phyloP scores from a whole-genome alignment of 805 yeast genomes.

The Spathaspora passalidarum region DNA sequence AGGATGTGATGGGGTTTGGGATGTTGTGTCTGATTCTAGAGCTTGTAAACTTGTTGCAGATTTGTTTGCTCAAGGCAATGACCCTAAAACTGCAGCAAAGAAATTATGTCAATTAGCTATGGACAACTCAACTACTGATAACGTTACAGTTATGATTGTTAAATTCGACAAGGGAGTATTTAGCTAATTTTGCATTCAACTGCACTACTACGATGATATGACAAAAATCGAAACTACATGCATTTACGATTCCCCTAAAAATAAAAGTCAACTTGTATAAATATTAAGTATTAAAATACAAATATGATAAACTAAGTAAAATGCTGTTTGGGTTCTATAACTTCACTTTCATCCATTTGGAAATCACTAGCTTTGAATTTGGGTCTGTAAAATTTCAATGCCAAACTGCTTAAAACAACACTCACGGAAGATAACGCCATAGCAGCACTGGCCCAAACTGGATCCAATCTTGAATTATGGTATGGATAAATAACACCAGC shows the following conservation, averaged over 20 bases:
- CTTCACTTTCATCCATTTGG: constrained; percentile 6
- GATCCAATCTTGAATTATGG: constrained; percentile 50
- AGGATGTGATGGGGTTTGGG: constrained; percentile 98
- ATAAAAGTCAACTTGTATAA: not conserved
- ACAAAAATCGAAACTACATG: too few species aligned
- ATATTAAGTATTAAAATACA: not conserved
- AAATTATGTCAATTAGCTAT: constrained; percentile 71
- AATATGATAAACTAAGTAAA: not conserved
- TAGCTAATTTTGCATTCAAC: too few species aligned
- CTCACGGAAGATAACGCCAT: constrained; percentile 61
- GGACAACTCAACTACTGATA: constrained; percentile 79
- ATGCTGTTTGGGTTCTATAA: constrained; percentile 10
- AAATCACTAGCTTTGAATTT: constrained; percentile 18
- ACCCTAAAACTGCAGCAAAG: constrained; percentile 67
- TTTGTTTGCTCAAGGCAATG: constrained; percentile 32
- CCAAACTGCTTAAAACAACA: constrained; percentile 56
- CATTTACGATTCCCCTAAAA: too few species aligned
- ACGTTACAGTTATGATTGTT: constrained; percentile 90
- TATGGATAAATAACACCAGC: constrained; percentile 66
- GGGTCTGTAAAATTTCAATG: constrained; percentile 47
- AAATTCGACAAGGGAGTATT: constrained; percentile 47
- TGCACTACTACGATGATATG: too few species aligned
- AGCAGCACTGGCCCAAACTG: constrained; percentile 68
- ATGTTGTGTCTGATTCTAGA: constrained; percentile 78
- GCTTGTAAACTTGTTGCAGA: constrained; percentile 73